Percentiles rank a stretch among this genome's conserved stretches.
phyloP scores from a whole-genome alignment of 441 rosid species.

The Pelargonium cotyledonis region DNA sequence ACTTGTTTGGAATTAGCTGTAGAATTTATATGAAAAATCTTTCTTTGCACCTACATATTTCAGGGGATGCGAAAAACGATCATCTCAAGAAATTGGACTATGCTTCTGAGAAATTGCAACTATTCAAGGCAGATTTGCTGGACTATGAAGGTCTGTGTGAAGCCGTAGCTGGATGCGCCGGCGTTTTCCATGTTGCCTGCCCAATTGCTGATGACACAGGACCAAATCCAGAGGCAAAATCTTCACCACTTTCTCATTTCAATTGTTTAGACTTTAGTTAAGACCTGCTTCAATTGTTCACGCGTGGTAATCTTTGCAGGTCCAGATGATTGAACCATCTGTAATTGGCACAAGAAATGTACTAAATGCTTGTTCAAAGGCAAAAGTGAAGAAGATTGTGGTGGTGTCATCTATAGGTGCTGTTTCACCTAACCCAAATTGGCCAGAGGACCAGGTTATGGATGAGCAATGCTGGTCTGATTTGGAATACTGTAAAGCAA shows the following conservation, averaged over 20 bases:
- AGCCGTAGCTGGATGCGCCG: conserved; percentile 37
- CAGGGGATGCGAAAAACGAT: conserved; percentile 33
- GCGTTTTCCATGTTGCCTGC: conserved; percentile 43
- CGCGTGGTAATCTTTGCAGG: conserved; percentile 16
- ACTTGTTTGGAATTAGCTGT: no score
- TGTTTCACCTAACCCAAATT: conserved; percentile 26
- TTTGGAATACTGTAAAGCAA: conserved; percentile 21
- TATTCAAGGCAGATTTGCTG: conserved; percentile 38
- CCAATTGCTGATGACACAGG: conserved; percentile 25
- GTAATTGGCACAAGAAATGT: conserved; percentile 35
- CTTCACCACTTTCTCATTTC: neutral
- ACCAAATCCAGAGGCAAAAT: conserved; percentile 37
- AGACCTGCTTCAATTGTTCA: neutral
- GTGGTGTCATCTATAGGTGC: conserved; percentile 34
- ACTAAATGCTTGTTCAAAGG: conserved; percentile 31
- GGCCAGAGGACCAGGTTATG: conserved; percentile 33
- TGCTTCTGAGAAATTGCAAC: conserved; percentile 32
- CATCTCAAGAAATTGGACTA: conserved; percentile 35
- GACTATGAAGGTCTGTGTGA: conserved; percentile 32
- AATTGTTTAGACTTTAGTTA: neutral
- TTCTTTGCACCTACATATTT: neutral
- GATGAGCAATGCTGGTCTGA: conserved; percentile 42
- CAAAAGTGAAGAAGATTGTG: conserved; percentile 40
- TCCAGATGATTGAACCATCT: conserved; percentile 33
- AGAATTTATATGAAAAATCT: no score